These are phyloP conservation scores for Barnettozyma botsteinii DNA, from an alignment of 805 yeast genomes.

Conservation along the genomic window DNA sequence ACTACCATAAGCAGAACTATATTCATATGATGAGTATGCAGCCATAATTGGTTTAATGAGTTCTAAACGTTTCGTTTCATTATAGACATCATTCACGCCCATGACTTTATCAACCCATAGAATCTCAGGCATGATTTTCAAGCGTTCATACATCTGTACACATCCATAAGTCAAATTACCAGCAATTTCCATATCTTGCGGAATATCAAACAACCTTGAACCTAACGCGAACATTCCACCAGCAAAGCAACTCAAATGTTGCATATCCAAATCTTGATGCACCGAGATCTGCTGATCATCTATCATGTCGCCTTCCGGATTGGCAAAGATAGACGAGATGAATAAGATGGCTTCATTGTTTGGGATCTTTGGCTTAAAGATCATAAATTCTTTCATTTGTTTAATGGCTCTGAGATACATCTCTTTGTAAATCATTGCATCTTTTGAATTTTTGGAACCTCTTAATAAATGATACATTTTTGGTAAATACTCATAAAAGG, in stretches of 20 bases:
- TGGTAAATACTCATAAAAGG: slow-evolving; percentile 44
- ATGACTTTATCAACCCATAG: slow-evolving; percentile 27
- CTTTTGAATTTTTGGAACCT: slow-evolving; percentile 29
- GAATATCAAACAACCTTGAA: slow-evolving; percentile 33
- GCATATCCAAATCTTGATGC: slow-evolving; percentile 39
- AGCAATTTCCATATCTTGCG: slow-evolving; percentile 36
- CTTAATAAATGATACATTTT: slow-evolving; percentile 41
- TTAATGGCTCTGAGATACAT: slow-evolving; percentile 33
- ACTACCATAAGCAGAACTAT: no score
- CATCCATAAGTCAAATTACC: slow-evolving; percentile 44
- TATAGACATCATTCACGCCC: slow-evolving; percentile 20
- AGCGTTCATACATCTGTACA: slow-evolving; percentile 34
- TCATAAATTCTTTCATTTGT: slow-evolving; percentile 35
- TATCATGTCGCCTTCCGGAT: slow-evolving; percentile 16
- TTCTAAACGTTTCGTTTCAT: slow-evolving; percentile 14
- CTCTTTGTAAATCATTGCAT: slow-evolving; percentile 20
- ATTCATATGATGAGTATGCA: no score
- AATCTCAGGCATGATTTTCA: slow-evolving; percentile 41
- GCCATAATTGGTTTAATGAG: no score
- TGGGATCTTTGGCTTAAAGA: slow-evolving; percentile 42
- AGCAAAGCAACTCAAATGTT: slow-evolving; percentile 45
- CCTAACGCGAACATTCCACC: slow-evolving; percentile 52
- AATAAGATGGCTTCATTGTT: slow-evolving; percentile 32
- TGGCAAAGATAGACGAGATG: slow-evolving; percentile 18
- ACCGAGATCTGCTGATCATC: slow-evolving; percentile 30